phyloP scores from a whole-genome alignment of 2,329 filamentous ascomycete species.

The Diaporthe longicolla region DNA sequence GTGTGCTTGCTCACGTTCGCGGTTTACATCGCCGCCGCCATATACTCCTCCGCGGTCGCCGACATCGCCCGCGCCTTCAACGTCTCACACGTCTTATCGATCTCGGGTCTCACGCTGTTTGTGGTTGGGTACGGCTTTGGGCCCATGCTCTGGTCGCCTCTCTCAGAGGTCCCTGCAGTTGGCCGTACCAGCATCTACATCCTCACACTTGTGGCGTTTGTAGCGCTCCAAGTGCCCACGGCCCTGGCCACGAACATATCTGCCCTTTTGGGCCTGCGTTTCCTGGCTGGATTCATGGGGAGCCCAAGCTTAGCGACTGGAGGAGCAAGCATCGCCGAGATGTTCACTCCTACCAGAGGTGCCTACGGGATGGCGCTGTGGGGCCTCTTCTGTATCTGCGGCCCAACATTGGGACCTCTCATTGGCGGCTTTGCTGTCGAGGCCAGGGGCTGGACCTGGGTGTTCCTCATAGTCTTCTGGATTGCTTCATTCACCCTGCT shows the following conservation, averaged over 20 bases:
- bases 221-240: constrained; percentile 75
- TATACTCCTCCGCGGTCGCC: constrained; percentile 61
- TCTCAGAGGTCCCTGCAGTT: constrained; percentile 76
- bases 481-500: constrained; percentile 70
- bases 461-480: constrained; percentile 75
- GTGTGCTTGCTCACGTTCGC: constrained; percentile 64
- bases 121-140: constrained; percentile 75
- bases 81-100: constrained; percentile 65
- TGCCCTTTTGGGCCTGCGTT: constrained; percentile 74
- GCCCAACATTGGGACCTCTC: constrained; percentile 70
- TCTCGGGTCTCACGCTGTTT: constrained; percentile 73
- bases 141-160: constrained; percentile 75
- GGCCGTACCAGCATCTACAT: constrained; percentile 79
- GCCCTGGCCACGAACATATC: constrained; percentile 74
- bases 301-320: constrained; percentile 74
- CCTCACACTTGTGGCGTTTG: constrained; percentile 76
- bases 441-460: constrained; percentile 72
- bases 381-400: constrained; percentile 63
- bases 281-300: constrained; percentile 76
- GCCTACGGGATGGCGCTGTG: constrained; percentile 72
- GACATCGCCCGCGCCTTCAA: constrained; percentile 68
- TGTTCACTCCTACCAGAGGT: constrained; percentile 69
- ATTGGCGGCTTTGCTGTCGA: constrained; percentile 72
- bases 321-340: constrained; percentile 64
- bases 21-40: constrained; percentile 66